Conservation (phyloP, 2,329 filamentous ascomycete genomes). For the Hirsutella minnesotensis region DNA sequence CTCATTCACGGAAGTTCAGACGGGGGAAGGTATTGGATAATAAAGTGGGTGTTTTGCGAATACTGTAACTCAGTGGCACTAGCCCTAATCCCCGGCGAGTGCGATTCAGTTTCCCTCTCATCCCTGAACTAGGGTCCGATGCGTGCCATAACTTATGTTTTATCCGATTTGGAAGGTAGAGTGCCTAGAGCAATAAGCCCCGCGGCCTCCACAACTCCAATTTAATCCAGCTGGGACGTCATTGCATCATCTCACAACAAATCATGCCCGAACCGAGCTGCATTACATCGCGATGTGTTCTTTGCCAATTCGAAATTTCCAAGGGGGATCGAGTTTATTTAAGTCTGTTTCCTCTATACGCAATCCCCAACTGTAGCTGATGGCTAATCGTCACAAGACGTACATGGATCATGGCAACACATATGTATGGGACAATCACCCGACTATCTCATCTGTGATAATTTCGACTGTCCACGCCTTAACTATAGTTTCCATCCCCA, state of each 20-base stretch:
- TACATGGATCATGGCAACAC: slow-evolving; percentile 1
- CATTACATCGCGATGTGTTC: background rate
- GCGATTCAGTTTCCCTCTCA: no score
- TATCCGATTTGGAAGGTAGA: no score
- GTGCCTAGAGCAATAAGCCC: no score
- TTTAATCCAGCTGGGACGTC: no score
- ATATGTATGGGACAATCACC: background rate
- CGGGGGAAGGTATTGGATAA: no score
- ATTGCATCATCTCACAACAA: background rate
- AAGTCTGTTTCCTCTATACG: background rate
- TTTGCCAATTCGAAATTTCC: slow-evolving; percentile 4
- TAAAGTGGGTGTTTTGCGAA: no score
- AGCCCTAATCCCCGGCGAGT: no score
- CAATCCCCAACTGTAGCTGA: background rate
- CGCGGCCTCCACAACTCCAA: no score
- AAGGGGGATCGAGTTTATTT: background rate
- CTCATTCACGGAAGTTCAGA: no score
- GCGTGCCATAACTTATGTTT: no score
- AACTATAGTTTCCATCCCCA: background rate
- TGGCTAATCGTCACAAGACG: background rate
- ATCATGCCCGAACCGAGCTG: slow-evolving; percentile 1
- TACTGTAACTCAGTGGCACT: no score
- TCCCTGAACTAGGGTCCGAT: no score
- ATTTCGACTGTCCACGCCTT: background rate
- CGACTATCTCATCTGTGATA: background rate